Evolutionary conservation across 805 yeast genomes (phyloP), one percentile per base, ranked within the genome.

Genomic region (Nakazawaea pomicola): DNA sequence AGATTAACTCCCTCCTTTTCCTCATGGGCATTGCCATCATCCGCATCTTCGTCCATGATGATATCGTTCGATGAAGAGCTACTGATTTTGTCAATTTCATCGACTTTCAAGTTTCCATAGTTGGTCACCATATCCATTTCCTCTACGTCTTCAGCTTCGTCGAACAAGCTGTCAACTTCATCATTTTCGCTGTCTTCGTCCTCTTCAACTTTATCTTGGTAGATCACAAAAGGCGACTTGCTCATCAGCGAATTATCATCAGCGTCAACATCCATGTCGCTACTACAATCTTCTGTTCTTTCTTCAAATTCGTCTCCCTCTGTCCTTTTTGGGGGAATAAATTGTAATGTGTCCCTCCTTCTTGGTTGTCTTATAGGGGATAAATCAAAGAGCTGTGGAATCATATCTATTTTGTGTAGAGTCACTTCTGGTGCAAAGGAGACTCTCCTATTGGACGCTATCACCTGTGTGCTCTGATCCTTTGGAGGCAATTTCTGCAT

Each of bases 401-500:
- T 60, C 45, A 58, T 56, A 45, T 61, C 78, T 49, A 71, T 68
- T 51, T 78, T 74, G 51, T 80, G 85, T 30, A 80, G 64, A 3
- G 83, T 79, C 0, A 80, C 86, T 49, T 79, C 85, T 1, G 84
- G 84, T 1, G 90, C 90, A 65, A 84, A 84, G 4, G 88, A 79
- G 4, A 84, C 91, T 19, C 91, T 60, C 43, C 91, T 60, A 28
- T 61, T 58, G 27, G 57, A 48, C 11, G 31, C 41, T 10, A 21
- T 41, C 14, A 33, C 30, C 10, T 38, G 45, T 11, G 40, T n/a
- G n/a, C n/a, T 39, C 8, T 38, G 33, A 17, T 46, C 46, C 20
- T 40, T 41, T 29, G 18, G 44, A 3, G 42, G 45, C 37, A 44
- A 47, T 44, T 39, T 55, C 46, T 28, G 65, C 51, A 67, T 54